Evolutionary conservation across 2,329 filamentous ascomycete species (phyloP).

Genomic region (Penicillium sp.): DNA sequence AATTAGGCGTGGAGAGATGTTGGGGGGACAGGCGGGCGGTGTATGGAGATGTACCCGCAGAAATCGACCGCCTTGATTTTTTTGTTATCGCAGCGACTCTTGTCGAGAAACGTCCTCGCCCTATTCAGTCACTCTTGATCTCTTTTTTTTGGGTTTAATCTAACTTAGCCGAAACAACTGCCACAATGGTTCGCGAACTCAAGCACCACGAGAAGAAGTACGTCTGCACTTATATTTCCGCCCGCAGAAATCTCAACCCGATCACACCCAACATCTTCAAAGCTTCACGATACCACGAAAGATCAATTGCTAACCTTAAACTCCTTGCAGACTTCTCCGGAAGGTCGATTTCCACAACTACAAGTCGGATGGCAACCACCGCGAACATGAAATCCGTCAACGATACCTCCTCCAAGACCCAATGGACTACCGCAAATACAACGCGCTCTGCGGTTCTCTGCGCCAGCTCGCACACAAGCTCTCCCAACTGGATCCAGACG

Average conservation of each 20-base stretch:
- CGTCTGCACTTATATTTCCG: slow-evolving; percentile 9
- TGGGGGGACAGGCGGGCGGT: slow-evolving; percentile 4
- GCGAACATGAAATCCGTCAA: slow-evolving; percentile 73
- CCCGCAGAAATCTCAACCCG: not conserved
- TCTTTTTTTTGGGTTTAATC: not conserved
- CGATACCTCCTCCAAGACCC: slow-evolving; percentile 91
- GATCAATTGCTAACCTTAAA: slow-evolving; percentile 1
- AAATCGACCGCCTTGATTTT: slow-evolving; percentile 24
- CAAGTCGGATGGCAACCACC: slow-evolving; percentile 83
- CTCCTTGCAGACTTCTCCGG: slow-evolving; percentile 60
- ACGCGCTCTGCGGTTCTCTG: slow-evolving; percentile 71
- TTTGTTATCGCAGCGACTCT: slow-evolving; percentile 24
- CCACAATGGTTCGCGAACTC: slow-evolving; percentile 84
- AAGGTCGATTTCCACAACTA: slow-evolving; percentile 95
- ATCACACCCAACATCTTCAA: not conserved
- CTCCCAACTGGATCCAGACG: slow-evolving; percentile 72
- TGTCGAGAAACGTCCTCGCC: slow-evolving; percentile 2
- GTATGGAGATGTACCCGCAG: not conserved
- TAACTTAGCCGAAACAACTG: not conserved
- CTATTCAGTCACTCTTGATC: not conserved
- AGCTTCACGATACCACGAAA: not conserved
- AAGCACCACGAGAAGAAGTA: slow-evolving; percentile 93
- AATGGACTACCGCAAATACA: slow-evolving; percentile 73
- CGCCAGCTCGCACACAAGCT: slow-evolving; percentile 87
- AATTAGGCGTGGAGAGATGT: not conserved